phyloP scores from a whole-genome alignment of 352 stramenopile genomes.

The Blastocystis sp. region DNA sequence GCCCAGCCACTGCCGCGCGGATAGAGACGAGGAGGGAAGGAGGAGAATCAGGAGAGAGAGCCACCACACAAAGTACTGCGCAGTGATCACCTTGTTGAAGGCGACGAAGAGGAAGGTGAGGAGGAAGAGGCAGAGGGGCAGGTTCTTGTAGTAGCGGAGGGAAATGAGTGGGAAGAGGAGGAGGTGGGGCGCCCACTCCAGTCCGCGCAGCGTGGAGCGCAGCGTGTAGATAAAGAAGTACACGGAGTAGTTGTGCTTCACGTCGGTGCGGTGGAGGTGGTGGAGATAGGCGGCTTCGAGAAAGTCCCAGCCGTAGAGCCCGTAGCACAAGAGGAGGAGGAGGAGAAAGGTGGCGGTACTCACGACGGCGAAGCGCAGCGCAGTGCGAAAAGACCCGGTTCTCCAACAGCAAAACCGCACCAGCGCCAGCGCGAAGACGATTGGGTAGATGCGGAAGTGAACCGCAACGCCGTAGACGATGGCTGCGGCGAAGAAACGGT shows the following conservation, averaged over 20 bases:
- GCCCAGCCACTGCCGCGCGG: not conserved
- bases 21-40: conserved; percentile 12
- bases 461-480: conserved; percentile 26
- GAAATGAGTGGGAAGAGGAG: conserved; percentile 28
- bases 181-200: not conserved
- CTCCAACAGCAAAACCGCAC: not conserved
- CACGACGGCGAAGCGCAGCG: not conserved
- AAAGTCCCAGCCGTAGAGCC: not conserved
- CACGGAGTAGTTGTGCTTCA: conserved; percentile 38
- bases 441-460: conserved; percentile 32
- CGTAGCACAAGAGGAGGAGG: not conserved
- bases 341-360: not conserved
- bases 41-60: conserved; percentile 6
- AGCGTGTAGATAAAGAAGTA: conserved; percentile 24
- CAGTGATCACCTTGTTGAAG: conserved; percentile 39
- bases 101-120: conserved; percentile 9
- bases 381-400: not conserved
- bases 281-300: not conserved
- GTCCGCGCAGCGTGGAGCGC: too few species aligned
- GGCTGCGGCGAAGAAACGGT: not conserved
- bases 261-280: not conserved
- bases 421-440: conserved; percentile 18
- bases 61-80: conserved; percentile 42
- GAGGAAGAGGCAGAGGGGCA: not conserved
- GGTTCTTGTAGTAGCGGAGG: not conserved